phyloP scores from a whole-genome alignment of 257 asterid species.

The Solanum corneliomulleri region DNA sequence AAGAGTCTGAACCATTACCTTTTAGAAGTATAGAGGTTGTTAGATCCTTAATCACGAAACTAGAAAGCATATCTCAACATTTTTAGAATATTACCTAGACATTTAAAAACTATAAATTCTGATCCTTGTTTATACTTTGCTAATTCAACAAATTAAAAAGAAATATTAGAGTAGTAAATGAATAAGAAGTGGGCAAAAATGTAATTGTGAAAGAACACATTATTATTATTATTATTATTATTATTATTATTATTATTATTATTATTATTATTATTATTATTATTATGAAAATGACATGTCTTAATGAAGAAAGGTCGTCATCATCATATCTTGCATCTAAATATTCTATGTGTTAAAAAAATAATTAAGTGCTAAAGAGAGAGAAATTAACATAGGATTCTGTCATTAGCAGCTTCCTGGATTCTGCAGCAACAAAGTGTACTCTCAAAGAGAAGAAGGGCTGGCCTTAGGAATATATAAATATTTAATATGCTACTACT shows the following conservation, averaged over 20 bases:
- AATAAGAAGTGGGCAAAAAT: not conserved
- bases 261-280: not conserved
- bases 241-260: not conserved
- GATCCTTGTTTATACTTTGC: not conserved
- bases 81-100: not conserved
- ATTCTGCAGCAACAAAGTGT: conserved; percentile 19
- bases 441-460: not conserved
- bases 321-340: not conserved
- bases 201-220: not conserved
- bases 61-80: not conserved
- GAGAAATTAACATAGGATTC: conserved; percentile 30
- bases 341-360: not conserved
- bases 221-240: not conserved
- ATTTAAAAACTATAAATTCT: not conserved
- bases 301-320: not conserved
- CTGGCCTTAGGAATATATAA: not conserved
- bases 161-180: not conserved
- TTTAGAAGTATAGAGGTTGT: no score
- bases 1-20: no score
- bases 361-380: not conserved
- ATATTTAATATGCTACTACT: not conserved
- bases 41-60: not conserved
- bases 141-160: not conserved
- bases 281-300: not conserved
- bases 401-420: conserved; percentile 50